Evolutionary conservation across 1,284 basidiomycete genomes (phyloP), one percentile per base, ranked within the genome.

Genomic region (Trametes polyzona): DNA sequence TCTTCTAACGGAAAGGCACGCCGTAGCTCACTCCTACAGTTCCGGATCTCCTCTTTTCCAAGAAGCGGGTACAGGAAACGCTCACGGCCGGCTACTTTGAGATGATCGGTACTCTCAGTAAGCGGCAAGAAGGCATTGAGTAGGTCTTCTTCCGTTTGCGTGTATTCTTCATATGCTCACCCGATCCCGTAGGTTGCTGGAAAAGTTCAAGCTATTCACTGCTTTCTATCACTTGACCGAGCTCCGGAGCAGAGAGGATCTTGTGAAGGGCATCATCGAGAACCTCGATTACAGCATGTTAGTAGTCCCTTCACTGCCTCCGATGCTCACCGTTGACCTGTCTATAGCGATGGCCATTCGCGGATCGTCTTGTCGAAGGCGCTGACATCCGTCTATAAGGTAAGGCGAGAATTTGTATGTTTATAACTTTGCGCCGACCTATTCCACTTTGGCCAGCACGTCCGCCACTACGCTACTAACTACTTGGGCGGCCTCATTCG

Each of bases 141-240:
- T 95, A 70, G 61, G 90, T 78, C n/a, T 47, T 47, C n/a, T 48
- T 43, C 2, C 3, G 12, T 4, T 12, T 39, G 6, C 6, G 2
- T 26, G 16, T 37, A 27, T 8, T 12, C 19, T 17, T 10, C 17
- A 16, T 11, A 12, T 10, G 17, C 26, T 50, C 1, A 50, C 54
- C 27, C 19, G 48, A 32, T 36, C 16, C 14, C 27, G 7, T 65
- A 96, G 94, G 43, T 75, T 99, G 17, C 76, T 99, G 71, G 94
- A 96, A 72, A 92, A 92, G 67, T 91, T 92, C 74, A 93, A 92
- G 67, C 83, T 98, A 36, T 99, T 98, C 71, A 97, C 96, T 0
- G 90, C 92, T 0, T 93, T 99, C 69, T 98, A 99, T 68, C 93
- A 95, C 67, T 76, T 99, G 27, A 94, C 90, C 70, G 96, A 98